These are phyloP conservation scores for Fagopyrum homotropicum DNA, from an alignment of 148 eudicot species.

Conservation along the genomic window DNA sequence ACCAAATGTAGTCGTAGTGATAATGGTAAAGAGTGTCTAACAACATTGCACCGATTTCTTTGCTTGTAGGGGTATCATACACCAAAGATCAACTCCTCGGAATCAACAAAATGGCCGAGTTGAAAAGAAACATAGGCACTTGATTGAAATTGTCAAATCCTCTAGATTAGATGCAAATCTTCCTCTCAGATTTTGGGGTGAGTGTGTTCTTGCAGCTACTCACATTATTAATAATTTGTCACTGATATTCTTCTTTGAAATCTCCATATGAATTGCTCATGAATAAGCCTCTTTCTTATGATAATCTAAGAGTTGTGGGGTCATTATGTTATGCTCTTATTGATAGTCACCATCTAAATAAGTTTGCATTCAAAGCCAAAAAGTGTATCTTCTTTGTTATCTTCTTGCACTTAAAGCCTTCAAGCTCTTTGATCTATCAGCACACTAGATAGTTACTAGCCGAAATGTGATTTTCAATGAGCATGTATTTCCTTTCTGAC, in stretches of 20 bases:
- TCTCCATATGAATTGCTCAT: not conserved
- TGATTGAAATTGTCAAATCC: not conserved
- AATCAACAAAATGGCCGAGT: not conserved
- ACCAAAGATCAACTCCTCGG: not conserved
- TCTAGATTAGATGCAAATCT: not conserved
- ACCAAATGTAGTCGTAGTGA: not conserved
- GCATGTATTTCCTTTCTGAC: too few species aligned
- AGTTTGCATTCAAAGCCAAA: not conserved
- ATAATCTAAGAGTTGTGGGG: not conserved
- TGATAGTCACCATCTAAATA: not conserved
- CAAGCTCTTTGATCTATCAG: not conserved
- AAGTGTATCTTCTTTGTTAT: not conserved
- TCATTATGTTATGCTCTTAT: not conserved
- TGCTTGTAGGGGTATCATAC: not conserved
- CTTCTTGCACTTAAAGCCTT: not conserved
- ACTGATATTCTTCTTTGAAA: accelerated
- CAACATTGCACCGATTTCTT: not conserved
- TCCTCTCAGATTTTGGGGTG: not conserved
- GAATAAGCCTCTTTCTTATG: not conserved
- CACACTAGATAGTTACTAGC: not conserved
- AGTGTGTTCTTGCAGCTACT: not conserved
- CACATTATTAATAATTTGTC: not conserved
- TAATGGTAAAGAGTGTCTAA: not conserved
- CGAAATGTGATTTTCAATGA: not conserved
- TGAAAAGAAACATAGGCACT: not conserved